These are phyloP conservation scores for Yarrowia divulgata DNA, from an alignment of 805 yeast genomes.

Conservation along the genomic window DNA sequence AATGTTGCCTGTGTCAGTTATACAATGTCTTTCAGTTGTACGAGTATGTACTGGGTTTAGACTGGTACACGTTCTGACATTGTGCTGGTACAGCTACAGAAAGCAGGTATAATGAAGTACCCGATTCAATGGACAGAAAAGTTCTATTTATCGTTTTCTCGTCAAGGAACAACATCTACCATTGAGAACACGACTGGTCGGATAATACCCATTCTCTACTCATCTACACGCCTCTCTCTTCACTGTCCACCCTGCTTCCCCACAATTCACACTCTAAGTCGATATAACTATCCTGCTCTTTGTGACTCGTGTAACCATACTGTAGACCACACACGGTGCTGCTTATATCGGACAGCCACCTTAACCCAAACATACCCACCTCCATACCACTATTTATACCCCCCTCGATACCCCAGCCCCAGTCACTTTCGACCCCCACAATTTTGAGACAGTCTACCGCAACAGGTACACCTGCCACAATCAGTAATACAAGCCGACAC, in stretches of 20 bases:
- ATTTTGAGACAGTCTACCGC: background rate
- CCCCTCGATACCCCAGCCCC: constrained; percentile 9
- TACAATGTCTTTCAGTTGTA: too few species aligned
- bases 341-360: background rate
- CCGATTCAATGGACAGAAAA: too few species aligned
- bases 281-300: background rate
- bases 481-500: background rate
- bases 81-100: too few species aligned
- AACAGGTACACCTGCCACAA: constrained; percentile 6
- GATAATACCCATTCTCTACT: too few species aligned
- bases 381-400: constrained; percentile 26
- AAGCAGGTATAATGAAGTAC: too few species aligned
- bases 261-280: background rate
- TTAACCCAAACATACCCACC: constrained; percentile 17
- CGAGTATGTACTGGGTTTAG: background rate
- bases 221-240: too few species aligned
- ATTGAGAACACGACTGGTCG: too few species aligned
- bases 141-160: too few species aligned
- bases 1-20: constrained; percentile 8
- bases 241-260: background rate
- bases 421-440: background rate
- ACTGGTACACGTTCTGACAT: background rate
- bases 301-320: too few species aligned
- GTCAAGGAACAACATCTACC: too few species aligned
- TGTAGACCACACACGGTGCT: background rate